These are phyloP conservation scores for Viola pubescens DNA, from an alignment of 441 rosid species.

Conservation along the genomic window DNA sequence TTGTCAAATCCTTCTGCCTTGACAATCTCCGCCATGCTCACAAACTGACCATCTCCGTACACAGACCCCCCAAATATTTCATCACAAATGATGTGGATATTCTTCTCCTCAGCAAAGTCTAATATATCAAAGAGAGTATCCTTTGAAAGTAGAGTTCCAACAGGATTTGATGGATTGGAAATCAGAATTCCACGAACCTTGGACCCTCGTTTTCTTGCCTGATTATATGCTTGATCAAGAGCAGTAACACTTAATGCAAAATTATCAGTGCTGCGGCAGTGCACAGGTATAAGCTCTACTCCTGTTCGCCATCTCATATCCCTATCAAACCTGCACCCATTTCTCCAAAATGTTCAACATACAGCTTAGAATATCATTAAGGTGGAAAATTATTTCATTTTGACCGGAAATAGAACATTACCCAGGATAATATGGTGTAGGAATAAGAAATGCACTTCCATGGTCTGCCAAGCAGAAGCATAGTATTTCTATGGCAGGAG, in stretches of 20 bases:
- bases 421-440: conserved; percentile 78
- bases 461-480: conserved; percentile 82
- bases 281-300: conserved; percentile 76
- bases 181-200: conserved; percentile 67
- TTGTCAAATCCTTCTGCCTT: conserved; percentile 54
- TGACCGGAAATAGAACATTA: conserved; percentile 15
- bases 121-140: conserved; percentile 48
- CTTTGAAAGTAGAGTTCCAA: conserved; percentile 63
- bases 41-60: conserved; percentile 58
- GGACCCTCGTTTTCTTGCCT: conserved; percentile 66
- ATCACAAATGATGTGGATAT: conserved; percentile 75
- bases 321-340: conserved; percentile 67
- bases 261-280: conserved; percentile 76
- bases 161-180: conserved; percentile 83
- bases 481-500: conserved; percentile 74
- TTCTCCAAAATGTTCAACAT: conserved; percentile 12
- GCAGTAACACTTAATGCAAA: conserved; percentile 58
- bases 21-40: conserved; percentile 73
- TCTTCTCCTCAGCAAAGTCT: conserved; percentile 68
- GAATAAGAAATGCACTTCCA: conserved; percentile 83
- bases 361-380: background rate
- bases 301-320: conserved; percentile 71
- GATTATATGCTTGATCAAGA: conserved; percentile 74
- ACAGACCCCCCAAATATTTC: conserved; percentile 80
- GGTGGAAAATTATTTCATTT: background rate